A percentile compares a stretch with the other conserved stretches of the same genome.
phyloP scores from a whole-genome alignment of 192 early-diverging fungal species.

The Linnemannia zychae region DNA sequence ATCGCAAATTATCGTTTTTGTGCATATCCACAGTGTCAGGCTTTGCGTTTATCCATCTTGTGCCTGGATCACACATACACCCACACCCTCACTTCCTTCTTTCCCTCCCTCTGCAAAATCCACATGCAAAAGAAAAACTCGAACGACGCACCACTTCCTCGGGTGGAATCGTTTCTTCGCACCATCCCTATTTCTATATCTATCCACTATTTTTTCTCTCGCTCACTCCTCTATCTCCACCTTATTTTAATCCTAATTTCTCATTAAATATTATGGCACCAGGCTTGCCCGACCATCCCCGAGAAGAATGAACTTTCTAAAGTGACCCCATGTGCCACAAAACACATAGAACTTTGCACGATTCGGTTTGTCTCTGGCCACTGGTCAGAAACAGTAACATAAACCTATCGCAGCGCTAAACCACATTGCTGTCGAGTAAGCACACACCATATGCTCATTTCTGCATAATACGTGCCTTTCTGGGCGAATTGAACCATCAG shows the following conservation, averaged over 20 bases:
- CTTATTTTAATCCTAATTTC: not conserved
- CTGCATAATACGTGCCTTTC: not conserved
- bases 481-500: not conserved
- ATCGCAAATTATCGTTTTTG: no score
- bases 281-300: not conserved
- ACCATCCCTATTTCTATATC: not conserved
- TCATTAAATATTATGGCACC: no score
- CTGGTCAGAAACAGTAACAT: not conserved
- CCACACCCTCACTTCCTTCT: not conserved
- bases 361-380: not conserved
- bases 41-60: not conserved
- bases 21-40: no score
- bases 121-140: not conserved
- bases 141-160: not conserved
- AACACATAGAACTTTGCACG: not conserved
- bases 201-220: not conserved
- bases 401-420: not conserved
- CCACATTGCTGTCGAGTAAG: no score
- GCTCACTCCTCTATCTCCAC: not conserved
- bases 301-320: not conserved
- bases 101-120: not conserved
- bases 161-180: slow-evolving; percentile 8
- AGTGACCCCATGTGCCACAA: not conserved
- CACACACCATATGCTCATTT: no score
- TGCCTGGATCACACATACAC: not conserved